A percentile compares a stretch with the other conserved stretches of the same genome.
Conservation (phyloP, 257 asterid species). For the Hygrophila difformis region DNA sequence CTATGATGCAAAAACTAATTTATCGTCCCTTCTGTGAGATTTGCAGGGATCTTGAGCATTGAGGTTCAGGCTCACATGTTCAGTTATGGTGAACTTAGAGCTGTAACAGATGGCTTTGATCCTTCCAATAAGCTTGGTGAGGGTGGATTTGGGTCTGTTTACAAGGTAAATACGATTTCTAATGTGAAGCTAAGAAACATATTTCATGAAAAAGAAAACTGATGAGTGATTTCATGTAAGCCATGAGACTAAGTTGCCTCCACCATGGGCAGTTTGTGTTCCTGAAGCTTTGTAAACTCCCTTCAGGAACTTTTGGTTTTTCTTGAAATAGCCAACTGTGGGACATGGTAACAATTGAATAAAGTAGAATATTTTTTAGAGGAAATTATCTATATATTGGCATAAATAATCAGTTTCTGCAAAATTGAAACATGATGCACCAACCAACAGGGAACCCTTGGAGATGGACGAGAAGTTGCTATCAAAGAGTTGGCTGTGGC, state of each 20-base stretch:
- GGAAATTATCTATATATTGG: too few relatives aligned
- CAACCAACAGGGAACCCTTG: conserved; percentile 52
- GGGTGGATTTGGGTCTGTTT: conserved; percentile 94
- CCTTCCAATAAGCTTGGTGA: conserved; percentile 77
- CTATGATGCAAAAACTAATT: not conserved
- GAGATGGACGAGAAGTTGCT: conserved; percentile 64
- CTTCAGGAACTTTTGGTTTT: not conserved
- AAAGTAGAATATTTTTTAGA: too few relatives aligned
- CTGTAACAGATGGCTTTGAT: conserved; percentile 60
- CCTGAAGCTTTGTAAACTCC: too few relatives aligned
- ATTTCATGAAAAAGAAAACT: too few relatives aligned
- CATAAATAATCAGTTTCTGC: too few relatives aligned
- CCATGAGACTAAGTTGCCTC: too few relatives aligned
- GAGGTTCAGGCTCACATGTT: conserved; percentile 66
- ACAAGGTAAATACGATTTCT: conserved; percentile 37
- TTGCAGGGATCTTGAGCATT: conserved; percentile 56
- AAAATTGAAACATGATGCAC: too few relatives aligned
- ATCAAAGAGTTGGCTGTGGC: conserved; percentile 73
- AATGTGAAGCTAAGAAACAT: not conserved
- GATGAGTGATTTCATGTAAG: too few relatives aligned
- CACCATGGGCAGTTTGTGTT: too few relatives aligned
- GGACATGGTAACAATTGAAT: not conserved
- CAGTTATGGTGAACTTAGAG: conserved; percentile 55
- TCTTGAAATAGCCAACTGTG: not conserved
- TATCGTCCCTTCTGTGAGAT: not conserved